These are phyloP conservation scores for Entomortierella lignicola DNA, from an alignment of 192 early-diverging fungal genomes.

Conservation along the genomic window DNA sequence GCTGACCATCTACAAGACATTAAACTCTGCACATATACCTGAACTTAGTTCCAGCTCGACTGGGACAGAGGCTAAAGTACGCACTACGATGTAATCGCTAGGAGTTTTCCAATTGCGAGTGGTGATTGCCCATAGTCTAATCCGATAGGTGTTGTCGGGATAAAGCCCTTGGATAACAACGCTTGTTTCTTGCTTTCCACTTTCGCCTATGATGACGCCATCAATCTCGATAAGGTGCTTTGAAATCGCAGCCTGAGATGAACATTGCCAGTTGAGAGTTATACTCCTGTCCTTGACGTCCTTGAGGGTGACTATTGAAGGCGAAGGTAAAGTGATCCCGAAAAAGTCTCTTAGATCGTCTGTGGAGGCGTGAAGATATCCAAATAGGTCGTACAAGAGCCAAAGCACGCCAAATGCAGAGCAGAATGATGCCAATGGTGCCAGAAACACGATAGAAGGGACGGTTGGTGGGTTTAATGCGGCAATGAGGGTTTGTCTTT, in stretches of 20 bases:
- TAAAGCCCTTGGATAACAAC: constrained; percentile 50
- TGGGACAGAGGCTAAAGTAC: constrained; percentile 39
- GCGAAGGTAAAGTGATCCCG: constrained; percentile 44
- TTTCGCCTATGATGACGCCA: constrained; percentile 44
- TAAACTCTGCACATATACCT: constrained; percentile 9
- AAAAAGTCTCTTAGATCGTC: constrained; percentile 50
- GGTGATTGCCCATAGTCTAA: constrained; percentile 50
- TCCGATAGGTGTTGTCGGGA: constrained; percentile 50
- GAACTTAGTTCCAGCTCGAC: constrained; percentile 48
- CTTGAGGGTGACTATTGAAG: constrained; percentile 49
- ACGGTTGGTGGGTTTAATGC: constrained; percentile 46
- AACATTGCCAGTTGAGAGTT: constrained; percentile 50
- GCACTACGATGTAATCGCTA: constrained; percentile 46
- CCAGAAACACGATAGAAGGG: constrained; percentile 45
- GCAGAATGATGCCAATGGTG: constrained; percentile 46
- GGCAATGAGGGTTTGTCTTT: constrained; percentile 35
- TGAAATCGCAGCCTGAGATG: constrained; percentile 48
- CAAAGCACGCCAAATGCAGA: constrained; percentile 50
- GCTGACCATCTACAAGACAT: not conserved
- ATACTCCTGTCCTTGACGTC: constrained; percentile 54
- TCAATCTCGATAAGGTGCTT: constrained; percentile 53
- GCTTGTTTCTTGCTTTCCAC: constrained; percentile 54
- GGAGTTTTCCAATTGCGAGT: constrained; percentile 54
- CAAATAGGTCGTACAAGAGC: constrained; percentile 51
- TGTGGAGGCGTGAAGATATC: constrained; percentile 49